phyloP scores from a whole-genome alignment of 2,329 filamentous ascomycete species.

The Phialophora expanda region DNA sequence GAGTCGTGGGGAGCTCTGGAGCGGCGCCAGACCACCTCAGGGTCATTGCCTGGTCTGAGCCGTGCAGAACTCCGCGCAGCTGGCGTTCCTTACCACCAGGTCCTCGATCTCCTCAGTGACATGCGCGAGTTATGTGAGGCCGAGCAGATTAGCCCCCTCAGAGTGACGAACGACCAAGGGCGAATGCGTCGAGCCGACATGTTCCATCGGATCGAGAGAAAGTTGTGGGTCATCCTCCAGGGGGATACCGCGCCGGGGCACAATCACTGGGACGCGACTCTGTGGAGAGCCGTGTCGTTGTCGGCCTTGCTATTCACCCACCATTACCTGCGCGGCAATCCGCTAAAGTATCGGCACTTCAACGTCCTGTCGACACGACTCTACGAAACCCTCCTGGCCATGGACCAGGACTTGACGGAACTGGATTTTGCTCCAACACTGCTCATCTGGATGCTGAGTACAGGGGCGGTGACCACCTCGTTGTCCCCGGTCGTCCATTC shows the following conservation, averaged over 20 bases:
- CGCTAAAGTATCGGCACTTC: conserved; percentile 30
- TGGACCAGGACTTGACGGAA: conserved; percentile 25
- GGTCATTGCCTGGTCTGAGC: conserved; percentile 21
- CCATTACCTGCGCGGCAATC: conserved; percentile 28
- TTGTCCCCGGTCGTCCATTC: not conserved
- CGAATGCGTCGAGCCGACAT: conserved; percentile 26
- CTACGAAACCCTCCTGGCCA: conserved; percentile 21
- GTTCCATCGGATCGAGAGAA: conserved; percentile 27
- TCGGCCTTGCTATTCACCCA: conserved; percentile 27
- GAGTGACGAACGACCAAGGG: conserved; percentile 12
- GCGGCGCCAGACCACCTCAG: not conserved
- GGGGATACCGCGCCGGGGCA: not conserved
- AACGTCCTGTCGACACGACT: conserved; percentile 23
- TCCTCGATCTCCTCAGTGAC: conserved; percentile 21
- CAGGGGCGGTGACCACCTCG: conserved; percentile 12
- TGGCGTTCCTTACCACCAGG: conserved; percentile 15
- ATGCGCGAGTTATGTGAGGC: conserved; percentile 23
- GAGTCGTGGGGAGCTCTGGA: conserved; percentile 27
- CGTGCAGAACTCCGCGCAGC: conserved; percentile 17
- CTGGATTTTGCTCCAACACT: conserved; percentile 28
- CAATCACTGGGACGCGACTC: conserved; percentile 4
- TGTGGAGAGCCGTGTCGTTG: conserved; percentile 27
- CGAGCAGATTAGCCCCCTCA: conserved; percentile 22
- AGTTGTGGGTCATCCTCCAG: conserved; percentile 19
- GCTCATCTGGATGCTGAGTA: conserved; percentile 27